Base-by-base conservation (phyloP, 2,329 filamentous ascomycete species). In the Aspergillus sp. region DNA sequence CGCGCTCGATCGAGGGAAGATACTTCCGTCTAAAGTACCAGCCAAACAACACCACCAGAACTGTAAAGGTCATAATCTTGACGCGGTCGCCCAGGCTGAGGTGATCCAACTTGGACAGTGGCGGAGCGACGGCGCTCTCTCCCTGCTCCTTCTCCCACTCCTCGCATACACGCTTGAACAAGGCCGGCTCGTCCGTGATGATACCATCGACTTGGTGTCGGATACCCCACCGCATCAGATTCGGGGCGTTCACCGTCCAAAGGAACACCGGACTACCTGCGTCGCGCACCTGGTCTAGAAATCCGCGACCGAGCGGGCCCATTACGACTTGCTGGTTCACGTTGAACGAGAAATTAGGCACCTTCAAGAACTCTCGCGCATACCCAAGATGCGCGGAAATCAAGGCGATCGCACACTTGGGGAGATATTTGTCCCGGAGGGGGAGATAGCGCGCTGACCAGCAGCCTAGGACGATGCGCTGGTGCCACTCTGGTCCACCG, bases 221-320 rank as follows among this genome's bases (percentile, higher is more conserved):
- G 34, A 96, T 85, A 62, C 86, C 83, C 91, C 91, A 96, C 66
- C 86, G 83, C 93, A 98, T 97, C 75, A 37, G 84, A 50, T 81
- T 79, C 61, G 85, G 83, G 13, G 89, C 83, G 70, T 98, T 96
- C 51, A 96, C 89, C 0, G 93, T 97, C 93, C 93, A 98, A 0
- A 86, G 83, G 66, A 89, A 87, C 4, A 97, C 78, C 4, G 83
- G 82, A 20, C 89, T 82, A 15, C 80, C 12, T 13, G 34, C 34
- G 34, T 5, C 34, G 34, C 34, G 34, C 34, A 37, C 34, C 4
- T 37, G 12, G 34, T 37, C 34, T 7, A 37, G 34, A 13, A 37
- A 37, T n/a, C 34, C 34, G 15, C 47, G 19, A 17, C 30, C 47
- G 30, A 39, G 47, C 17, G 17, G 22, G 11, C 33, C 24, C 47